These are phyloP conservation scores for Colletotrichum higginsianum DNA, from an alignment of 2,329 filamentous ascomycete species.

Conservation along the genomic window DNA sequence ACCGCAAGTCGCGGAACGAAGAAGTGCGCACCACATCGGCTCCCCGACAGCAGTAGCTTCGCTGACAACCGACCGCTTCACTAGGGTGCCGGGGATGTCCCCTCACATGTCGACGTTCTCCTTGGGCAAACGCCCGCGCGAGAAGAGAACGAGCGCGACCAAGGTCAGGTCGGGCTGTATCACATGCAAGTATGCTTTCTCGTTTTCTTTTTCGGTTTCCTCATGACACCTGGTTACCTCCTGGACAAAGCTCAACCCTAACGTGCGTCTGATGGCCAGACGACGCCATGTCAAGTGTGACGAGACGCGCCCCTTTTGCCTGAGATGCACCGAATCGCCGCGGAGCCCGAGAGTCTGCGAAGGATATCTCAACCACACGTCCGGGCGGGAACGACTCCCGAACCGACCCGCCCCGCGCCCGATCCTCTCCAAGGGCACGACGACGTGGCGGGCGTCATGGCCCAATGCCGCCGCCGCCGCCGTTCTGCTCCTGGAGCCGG, in stretches of 20 bases:
- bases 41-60: neutral
- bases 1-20: conserved; percentile 18
- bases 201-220: too few relatives aligned
- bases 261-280: neutral
- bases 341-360: conserved; percentile 56
- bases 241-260: neutral
- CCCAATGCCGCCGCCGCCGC: conserved; percentile 34
- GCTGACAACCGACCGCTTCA: neutral
- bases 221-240: neutral
- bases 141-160: conserved; percentile 15
- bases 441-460: neutral
- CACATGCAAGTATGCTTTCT: conserved; percentile 41
- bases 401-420: conserved; percentile 24
- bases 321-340: conserved; percentile 59
- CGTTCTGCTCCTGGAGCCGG: conserved; percentile 49
- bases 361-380: conserved; percentile 21
- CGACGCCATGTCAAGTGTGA: conserved; percentile 60
- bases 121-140: neutral
- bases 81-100: conserved; percentile 22
- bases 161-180: conserved; percentile 42
- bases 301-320: conserved; percentile 57
- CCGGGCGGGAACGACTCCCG: conserved; percentile 10
- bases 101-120: conserved; percentile 29
- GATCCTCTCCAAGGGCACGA: conserved; percentile 8
- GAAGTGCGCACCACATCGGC: conserved; percentile 10